Evolutionary conservation across 176 grass and related monocot species (phyloP).

Genomic region (Phragmites australis): DNA sequence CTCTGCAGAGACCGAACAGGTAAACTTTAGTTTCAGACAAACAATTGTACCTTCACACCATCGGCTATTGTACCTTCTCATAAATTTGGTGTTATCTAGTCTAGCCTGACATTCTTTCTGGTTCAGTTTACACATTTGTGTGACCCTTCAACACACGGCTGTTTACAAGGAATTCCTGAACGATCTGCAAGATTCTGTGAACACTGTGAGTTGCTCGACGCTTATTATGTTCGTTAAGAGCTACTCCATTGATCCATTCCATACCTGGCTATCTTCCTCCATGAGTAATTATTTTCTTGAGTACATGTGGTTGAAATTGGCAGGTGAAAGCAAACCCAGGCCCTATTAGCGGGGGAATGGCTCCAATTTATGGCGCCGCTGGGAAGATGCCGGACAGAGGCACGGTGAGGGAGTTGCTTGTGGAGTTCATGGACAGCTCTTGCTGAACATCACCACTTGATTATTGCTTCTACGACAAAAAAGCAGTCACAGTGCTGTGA

Average conservation of each 20-base stretch:
- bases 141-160: slow-evolving; percentile 78
- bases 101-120: slow-evolving; percentile 1
- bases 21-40: slow-evolving; percentile 9
- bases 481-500: neutral
- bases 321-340: slow-evolving; percentile 94
- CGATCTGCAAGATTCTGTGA: slow-evolving; percentile 68
- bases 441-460: slow-evolving; percentile 68
- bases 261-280: neutral
- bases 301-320: neutral
- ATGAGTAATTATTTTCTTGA: neutral
- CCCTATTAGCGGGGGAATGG: slow-evolving; percentile 71
- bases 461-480: neutral
- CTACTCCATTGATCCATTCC: neutral
- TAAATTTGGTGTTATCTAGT: neutral
- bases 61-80: neutral
- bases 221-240: neutral
- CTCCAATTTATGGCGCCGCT: slow-evolving; percentile 85
- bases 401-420: slow-evolving; percentile 78
- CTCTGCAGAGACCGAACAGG: slow-evolving; percentile 46
- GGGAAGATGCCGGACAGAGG: slow-evolving; percentile 99
- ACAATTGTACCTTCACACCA: neutral
- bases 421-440: slow-evolving; percentile 94
- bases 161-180: slow-evolving; percentile 62
- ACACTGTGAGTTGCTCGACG: slow-evolving; percentile 58
- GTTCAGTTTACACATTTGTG: slow-evolving; percentile 89